A percentile compares a stretch with the other conserved stretches of the same genome.
Conservation (phyloP, 208 protist genomes). For the Endotrypanum monterogeii region DNA sequence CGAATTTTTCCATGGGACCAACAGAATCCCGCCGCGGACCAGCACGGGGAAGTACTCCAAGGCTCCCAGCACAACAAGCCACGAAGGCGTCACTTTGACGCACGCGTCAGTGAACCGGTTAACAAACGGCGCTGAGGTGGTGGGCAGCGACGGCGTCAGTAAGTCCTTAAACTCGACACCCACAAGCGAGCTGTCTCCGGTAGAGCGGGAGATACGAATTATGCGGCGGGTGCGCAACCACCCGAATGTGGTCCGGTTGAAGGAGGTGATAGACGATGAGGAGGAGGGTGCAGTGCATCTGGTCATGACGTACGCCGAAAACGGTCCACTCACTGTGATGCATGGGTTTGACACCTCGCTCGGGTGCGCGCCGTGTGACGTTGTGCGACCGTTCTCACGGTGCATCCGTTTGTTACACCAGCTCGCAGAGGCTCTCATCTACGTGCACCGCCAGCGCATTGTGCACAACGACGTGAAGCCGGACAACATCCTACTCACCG, state of each 20-base stretch:
- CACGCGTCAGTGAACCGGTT: background rate
- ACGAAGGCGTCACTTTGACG: background rate
- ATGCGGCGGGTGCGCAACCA: constrained; percentile 92
- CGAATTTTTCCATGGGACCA: background rate
- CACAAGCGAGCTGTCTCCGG: constrained; percentile 42
- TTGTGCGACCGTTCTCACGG: constrained; percentile 43
- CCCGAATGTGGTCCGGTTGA: constrained; percentile 86
- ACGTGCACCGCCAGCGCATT: constrained; percentile 71
- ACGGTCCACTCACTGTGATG: constrained; percentile 36
- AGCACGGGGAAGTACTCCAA: background rate
- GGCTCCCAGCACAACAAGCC: background rate
- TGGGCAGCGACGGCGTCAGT: background rate
- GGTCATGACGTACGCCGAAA: constrained; percentile 54
- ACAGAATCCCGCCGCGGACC: background rate
- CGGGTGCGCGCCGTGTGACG: constrained; percentile 24
- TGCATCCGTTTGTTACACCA: constrained; percentile 44
- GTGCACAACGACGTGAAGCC: constrained; percentile 92
- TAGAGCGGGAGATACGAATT: constrained; percentile 91
- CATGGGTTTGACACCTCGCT: constrained; percentile 30
- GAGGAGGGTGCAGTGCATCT: constrained; percentile 78
- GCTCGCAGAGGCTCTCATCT: constrained; percentile 65
- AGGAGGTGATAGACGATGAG: constrained; percentile 96
- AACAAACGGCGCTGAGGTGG: background rate
- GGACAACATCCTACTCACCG: constrained; percentile 78
- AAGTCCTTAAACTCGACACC: background rate